These are phyloP conservation scores for Acarospora socialis DNA, from an alignment of 2,329 filamentous ascomycete species.

Conservation along the genomic window DNA sequence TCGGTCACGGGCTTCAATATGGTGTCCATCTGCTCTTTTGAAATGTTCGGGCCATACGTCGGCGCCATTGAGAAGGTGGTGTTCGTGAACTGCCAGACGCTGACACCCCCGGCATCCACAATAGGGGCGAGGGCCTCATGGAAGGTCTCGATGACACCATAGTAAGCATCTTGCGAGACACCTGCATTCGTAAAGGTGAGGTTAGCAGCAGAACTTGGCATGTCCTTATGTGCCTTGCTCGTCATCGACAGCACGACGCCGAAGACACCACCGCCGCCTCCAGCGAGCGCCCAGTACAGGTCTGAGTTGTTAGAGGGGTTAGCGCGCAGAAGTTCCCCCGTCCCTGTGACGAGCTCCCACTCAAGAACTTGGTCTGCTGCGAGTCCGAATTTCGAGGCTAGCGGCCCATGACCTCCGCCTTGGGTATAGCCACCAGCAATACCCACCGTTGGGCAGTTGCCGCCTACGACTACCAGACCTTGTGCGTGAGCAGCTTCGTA, in stretches of 20 bases:
- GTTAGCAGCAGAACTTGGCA: slow-evolving; percentile 29
- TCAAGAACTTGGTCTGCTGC: slow-evolving; percentile 45
- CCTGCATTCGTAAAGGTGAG: slow-evolving; percentile 27
- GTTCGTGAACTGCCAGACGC: slow-evolving; percentile 37
- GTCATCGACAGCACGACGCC: slow-evolving; percentile 39
- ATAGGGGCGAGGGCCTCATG: slow-evolving; percentile 34
- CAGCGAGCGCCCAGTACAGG: slow-evolving; percentile 47
- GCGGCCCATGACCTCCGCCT: slow-evolving; percentile 44
- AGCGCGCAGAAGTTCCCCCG: slow-evolving; percentile 35
- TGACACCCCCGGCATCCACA: slow-evolving; percentile 36
- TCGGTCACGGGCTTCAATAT: slow-evolving; percentile 34
- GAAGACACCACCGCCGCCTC: slow-evolving; percentile 24
- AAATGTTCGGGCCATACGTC: slow-evolving; percentile 35
- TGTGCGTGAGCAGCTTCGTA: slow-evolving; percentile 32
- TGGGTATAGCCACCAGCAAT: slow-evolving; percentile 46
- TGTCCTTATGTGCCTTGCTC: slow-evolving; percentile 35
- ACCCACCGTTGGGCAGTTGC: slow-evolving; percentile 41
- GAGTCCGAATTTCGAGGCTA: slow-evolving; percentile 42
- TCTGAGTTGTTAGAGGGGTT: slow-evolving; percentile 36
- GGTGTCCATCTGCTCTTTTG: slow-evolving; percentile 26
- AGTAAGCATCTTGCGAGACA: slow-evolving; percentile 33
- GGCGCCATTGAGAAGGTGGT: slow-evolving; percentile 34
- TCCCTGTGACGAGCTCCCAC: slow-evolving; percentile 41
- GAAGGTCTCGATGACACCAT: slow-evolving; percentile 34
- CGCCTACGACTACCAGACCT: slow-evolving; percentile 40